These are phyloP conservation scores for Musa balbisiana DNA, from an alignment of 202 grass and related monocot genomes.

Conservation along the genomic window DNA sequence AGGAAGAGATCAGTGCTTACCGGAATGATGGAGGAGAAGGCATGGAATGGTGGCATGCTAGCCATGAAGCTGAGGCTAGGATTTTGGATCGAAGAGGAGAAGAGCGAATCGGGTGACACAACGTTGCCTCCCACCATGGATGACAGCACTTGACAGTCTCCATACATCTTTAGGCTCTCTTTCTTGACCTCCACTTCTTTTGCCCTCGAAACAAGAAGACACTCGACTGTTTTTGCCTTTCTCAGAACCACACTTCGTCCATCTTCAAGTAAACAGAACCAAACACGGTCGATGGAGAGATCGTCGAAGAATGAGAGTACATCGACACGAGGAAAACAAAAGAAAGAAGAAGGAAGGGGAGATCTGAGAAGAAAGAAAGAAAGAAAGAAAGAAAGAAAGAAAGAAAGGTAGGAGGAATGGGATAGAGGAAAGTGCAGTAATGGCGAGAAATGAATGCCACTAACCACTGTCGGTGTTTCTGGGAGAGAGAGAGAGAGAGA, in stretches of 20 bases:
- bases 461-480: conserved; percentile 44
- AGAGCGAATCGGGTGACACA: conserved; percentile 63
- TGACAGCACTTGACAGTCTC: conserved; percentile 91
- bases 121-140: conserved; percentile 39
- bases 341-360: not conserved
- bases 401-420: not conserved
- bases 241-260: conserved; percentile 2
- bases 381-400: not conserved
- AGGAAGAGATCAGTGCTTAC: conserved; percentile 16
- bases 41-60: conserved; percentile 48
- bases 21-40: conserved; percentile 47
- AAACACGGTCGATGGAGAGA: not conserved
- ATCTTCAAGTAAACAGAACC: not conserved
- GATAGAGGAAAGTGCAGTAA: conserved; percentile 26
- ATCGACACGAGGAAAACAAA: conserved; percentile 14
- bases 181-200: not conserved
- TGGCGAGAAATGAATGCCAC: conserved; percentile 54
- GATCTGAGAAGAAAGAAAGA: not conserved
- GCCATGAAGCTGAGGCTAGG: conserved; percentile 72
- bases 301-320: not conserved
- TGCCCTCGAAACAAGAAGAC: not conserved
- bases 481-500: conserved; percentile 4
- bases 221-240: not conserved
- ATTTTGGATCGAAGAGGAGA: conserved; percentile 58
- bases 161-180: conserved; percentile 52